These are phyloP conservation scores for Candida parachauliodes DNA, from an alignment of 805 yeast genomes.

Conservation along the genomic window DNA sequence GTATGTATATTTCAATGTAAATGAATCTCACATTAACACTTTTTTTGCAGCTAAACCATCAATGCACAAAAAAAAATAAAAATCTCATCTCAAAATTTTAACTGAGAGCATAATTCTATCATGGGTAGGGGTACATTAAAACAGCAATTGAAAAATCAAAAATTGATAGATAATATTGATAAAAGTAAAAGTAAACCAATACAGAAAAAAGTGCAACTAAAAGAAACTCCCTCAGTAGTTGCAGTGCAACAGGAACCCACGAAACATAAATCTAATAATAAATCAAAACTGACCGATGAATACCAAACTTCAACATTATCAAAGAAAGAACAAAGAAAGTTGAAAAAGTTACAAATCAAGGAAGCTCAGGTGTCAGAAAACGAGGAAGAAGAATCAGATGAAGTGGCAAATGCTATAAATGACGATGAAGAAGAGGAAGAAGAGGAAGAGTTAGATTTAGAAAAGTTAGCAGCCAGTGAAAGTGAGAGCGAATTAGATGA, in stretches of 20 bases:
- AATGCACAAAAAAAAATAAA: background rate
- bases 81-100: constrained; percentile 7
- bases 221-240: constrained; percentile 8
- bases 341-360: constrained; percentile 46
- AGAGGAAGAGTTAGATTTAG: constrained; percentile 46
- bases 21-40: no score
- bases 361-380: constrained; percentile 15
- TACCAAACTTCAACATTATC: constrained; percentile 53
- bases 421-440: constrained; percentile 36
- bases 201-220: constrained; percentile 9
- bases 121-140: constrained; percentile 21
- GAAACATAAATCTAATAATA: constrained; percentile 12
- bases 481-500: constrained; percentile 40
- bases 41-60: constrained; percentile 6
- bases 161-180: constrained; percentile 20
- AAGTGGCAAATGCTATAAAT: no score
- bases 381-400: constrained; percentile 36
- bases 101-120: background rate
- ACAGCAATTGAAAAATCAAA: constrained; percentile 28
- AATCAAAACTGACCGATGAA: constrained; percentile 22
- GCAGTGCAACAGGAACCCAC: constrained; percentile 8
- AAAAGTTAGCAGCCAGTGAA: constrained; percentile 54
- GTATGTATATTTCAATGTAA: no score
- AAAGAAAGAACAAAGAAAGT: constrained; percentile 59
- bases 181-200: constrained; percentile 23